These are phyloP conservation scores for Tetradesmus lagerheimii DNA, from an alignment of 139 green algal species.

Conservation along the genomic window DNA sequence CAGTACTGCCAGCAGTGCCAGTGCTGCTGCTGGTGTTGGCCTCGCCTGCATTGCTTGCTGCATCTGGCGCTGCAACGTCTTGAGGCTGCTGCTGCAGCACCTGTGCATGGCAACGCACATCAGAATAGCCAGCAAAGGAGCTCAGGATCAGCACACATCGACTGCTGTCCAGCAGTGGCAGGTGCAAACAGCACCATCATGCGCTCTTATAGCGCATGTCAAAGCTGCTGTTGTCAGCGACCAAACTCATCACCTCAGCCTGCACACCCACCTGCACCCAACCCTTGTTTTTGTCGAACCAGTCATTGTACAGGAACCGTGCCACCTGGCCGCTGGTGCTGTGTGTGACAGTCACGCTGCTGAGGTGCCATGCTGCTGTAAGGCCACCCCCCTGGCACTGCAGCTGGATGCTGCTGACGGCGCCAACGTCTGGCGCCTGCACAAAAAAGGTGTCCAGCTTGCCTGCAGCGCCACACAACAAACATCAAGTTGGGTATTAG, in stretches of 20 bases:
- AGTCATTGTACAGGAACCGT: conserved; percentile 60
- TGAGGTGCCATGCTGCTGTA: conserved; percentile 66
- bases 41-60: neutral
- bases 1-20: too few relatives aligned
- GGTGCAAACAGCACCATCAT: too few relatives aligned
- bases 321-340: conserved; percentile 34
- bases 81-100: conserved; percentile 10
- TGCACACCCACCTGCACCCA: conserved; percentile 55
- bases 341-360: conserved; percentile 62
- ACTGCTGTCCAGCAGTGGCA: neutral
- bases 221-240: too few relatives aligned
- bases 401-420: conserved; percentile 54
- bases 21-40: neutral
- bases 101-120: neutral
- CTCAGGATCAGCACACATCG: neutral
- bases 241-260: neutral
- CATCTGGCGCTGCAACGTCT: neutral
- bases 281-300: conserved; percentile 63
- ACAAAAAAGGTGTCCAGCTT: conserved; percentile 65
- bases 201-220: too few relatives aligned
- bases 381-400: conserved; percentile 63
- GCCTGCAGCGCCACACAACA: neutral
- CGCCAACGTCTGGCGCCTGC: conserved; percentile 60
- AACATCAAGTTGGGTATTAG: conserved; percentile 37
- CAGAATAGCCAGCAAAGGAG: neutral